Percentiles rank a stretch among this genome's conserved stretches.
Conservation (phyloP, 257 asterid species). For the Paulownia fortunei region DNA sequence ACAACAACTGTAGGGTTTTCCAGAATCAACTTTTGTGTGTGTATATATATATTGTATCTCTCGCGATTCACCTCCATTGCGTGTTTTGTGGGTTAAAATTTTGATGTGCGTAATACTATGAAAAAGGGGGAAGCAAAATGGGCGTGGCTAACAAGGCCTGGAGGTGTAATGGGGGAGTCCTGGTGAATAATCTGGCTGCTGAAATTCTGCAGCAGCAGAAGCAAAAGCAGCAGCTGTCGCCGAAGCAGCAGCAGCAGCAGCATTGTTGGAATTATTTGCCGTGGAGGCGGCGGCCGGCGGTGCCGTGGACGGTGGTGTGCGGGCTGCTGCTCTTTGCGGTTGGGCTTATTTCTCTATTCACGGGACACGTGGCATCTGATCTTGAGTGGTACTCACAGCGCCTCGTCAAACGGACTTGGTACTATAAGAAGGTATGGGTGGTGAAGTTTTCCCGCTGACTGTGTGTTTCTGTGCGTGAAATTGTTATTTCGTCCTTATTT, state of each 20-base stretch:
- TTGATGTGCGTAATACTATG: constrained; percentile 43
- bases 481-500: not conserved
- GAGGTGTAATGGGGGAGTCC: constrained; percentile 55
- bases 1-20: constrained; percentile 36
- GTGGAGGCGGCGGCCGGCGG: constrained; percentile 50
- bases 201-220: constrained; percentile 46
- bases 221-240: constrained; percentile 38
- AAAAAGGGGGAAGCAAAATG: constrained; percentile 60
- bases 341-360: constrained; percentile 89
- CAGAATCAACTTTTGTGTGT: not conserved
- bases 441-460: constrained; percentile 9
- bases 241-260: constrained; percentile 27
- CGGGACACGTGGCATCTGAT: constrained; percentile 96
- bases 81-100: constrained; percentile 11
- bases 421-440: constrained; percentile 54
- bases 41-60: not conserved
- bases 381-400: constrained; percentile 93
- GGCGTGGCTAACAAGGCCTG: constrained; percentile 71
- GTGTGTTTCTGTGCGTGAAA: constrained; percentile 19
- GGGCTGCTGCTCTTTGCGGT: constrained; percentile 79
- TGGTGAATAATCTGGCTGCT: constrained; percentile 46
- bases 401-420: constrained; percentile 64
- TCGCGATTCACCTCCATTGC: constrained; percentile 20
- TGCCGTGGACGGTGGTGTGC: constrained; percentile 87
- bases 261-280: constrained; percentile 38